Evolutionary conservation across 106 monocot genomes (phyloP).

Genomic region (Xerophyta viscosa): DNA sequence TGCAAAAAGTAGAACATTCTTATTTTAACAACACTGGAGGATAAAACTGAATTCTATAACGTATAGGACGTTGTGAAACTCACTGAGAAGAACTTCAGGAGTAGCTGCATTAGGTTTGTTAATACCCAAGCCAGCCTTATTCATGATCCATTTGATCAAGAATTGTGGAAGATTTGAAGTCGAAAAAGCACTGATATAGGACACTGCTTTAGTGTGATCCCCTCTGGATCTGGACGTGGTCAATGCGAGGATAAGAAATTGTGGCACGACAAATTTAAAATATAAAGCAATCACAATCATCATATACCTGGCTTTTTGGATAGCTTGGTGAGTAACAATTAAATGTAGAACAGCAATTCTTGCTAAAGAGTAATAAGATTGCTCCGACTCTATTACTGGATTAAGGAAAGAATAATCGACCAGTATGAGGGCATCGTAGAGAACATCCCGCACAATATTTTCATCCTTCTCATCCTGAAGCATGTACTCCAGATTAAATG

Average conservation of each 20-base stretch:
- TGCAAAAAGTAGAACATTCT: slow-evolving; percentile 13
- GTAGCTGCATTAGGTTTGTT: slow-evolving; percentile 40
- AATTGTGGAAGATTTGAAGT: slow-evolving; percentile 42
- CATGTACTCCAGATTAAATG: background rate
- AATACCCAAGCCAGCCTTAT: slow-evolving; percentile 21
- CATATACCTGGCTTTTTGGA: slow-evolving; percentile 47
- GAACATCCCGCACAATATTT: slow-evolving; percentile 43
- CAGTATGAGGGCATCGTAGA: slow-evolving; percentile 71
- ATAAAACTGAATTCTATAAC: background rate
- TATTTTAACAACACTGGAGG: background rate
- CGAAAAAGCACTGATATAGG: slow-evolving; percentile 66
- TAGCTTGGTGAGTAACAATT: slow-evolving; percentile 60
- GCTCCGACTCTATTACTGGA: slow-evolving; percentile 22
- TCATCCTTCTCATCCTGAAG: slow-evolving; percentile 51
- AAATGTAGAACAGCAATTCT: slow-evolving; percentile 37
- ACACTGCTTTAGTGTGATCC: slow-evolving; percentile 52
- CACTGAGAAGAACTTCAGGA: slow-evolving; percentile 77
- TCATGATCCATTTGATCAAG: slow-evolving; percentile 41
- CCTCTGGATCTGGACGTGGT: slow-evolving; percentile 49
- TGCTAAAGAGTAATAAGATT: slow-evolving; percentile 31
- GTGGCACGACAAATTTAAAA: background rate
- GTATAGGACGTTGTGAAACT: slow-evolving; percentile 7
- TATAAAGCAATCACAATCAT: background rate
- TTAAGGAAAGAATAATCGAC: slow-evolving; percentile 76
- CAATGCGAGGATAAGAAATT: slow-evolving; percentile 4